Evolutionary conservation across 2,329 filamentous ascomycete genomes (phyloP), one percentile per base, ranked within the genome.

Genomic region (Chrysoporthe austroafricana): DNA sequence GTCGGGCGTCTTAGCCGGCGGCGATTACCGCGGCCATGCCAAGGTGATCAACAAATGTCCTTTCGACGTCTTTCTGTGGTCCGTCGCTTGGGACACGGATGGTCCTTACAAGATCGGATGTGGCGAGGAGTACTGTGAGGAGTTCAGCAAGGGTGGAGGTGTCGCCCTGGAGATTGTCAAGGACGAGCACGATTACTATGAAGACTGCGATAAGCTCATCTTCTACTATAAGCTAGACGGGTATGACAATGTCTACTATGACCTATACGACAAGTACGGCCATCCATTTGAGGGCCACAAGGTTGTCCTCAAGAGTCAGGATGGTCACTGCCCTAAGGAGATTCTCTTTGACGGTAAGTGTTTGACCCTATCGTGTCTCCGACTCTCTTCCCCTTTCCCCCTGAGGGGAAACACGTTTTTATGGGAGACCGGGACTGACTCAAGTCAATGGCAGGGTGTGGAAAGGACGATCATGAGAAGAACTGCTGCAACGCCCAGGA

Each of bases 11-110:
- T 36, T 46, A 43, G 63, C 67, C 26, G 64, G 34, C 4, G 50
- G 57, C 11, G 5, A n/a, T 32, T 62, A 60, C 32, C 50, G 56
- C 48, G 63, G 60, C 21, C 26, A 68, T 39, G 67, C 67, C 14
- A 69, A 66, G 39, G 46, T 69, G 34, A 50, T 69, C 42, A 69
- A 69, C 60, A 63, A 60, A 39, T 69, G 67, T 26, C 67, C 64
- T 1, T 58, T 58, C 32, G 66, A 68, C 8, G 66, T 66, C 16
- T 68, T 50, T 58, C 21, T 68, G 57, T 68, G 66, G 66, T 69
- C 67, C 14, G 64, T 69, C 48, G 67, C 59, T 18, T 66, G 61
- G 64, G 46, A 66, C 50, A 69, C 60, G 2, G 54, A 66, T 11
- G 67, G 67, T 4, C 67, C 67, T 21, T 69, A 60, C 60, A 69